phyloP scores from a whole-genome alignment of 108 stramenopile species.

The Schizochytrium sp. region DNA sequence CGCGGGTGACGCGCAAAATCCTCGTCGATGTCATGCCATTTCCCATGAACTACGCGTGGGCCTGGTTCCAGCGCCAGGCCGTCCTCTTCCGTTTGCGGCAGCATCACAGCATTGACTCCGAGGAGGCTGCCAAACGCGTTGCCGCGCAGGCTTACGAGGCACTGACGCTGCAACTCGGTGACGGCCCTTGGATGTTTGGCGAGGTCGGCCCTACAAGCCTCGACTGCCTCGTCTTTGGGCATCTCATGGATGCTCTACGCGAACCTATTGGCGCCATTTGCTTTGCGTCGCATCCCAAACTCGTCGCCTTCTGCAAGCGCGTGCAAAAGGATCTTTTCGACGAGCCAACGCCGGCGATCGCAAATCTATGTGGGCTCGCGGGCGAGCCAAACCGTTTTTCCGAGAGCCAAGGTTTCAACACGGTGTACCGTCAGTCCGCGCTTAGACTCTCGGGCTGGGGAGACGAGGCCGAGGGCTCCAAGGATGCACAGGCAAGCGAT shows the following conservation, averaged over 20 bases:
- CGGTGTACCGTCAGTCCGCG: not conserved
- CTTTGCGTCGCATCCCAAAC: not conserved
- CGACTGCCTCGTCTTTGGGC: conserved; percentile 3
- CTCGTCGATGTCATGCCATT: not conserved
- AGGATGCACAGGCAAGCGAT: not conserved
- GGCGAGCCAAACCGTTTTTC: not conserved
- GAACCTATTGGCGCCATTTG: not conserved
- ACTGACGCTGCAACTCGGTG: not conserved
- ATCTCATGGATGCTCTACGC: not conserved
- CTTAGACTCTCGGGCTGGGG: not conserved
- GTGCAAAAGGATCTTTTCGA: not conserved
- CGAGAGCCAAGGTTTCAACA: not conserved
- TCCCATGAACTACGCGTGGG: not conserved
- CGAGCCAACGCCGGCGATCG: not conserved
- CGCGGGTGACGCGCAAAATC: not conserved
- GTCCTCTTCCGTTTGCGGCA: not conserved
- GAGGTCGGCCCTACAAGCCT: not conserved
- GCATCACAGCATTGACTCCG: not conserved
- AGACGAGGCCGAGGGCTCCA: not conserved
- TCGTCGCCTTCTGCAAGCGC: not conserved
- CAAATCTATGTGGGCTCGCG: not conserved
- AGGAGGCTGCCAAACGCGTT: not conserved
- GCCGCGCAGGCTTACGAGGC: not conserved
- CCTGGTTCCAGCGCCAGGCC: not conserved
- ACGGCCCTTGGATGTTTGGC: not conserved